Percentiles rank a stretch among this genome's conserved stretches.
These are phyloP conservation scores for Theobroma grandiflorum DNA, from an alignment of 441 rosid genomes.

Conservation along the genomic window DNA sequence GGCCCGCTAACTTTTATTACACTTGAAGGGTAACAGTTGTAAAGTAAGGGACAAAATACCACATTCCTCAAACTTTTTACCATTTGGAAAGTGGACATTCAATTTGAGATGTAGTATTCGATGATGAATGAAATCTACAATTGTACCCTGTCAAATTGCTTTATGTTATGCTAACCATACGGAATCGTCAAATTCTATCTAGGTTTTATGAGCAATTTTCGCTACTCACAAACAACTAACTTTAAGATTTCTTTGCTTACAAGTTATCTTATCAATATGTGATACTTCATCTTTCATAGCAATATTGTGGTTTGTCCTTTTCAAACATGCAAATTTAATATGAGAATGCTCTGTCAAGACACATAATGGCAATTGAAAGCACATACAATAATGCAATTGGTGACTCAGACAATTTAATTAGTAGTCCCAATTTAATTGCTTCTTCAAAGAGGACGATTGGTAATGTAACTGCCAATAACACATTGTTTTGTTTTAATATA, in stretches of 20 bases:
- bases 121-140: neutral
- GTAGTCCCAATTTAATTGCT: neutral
- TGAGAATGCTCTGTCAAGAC: conserved; percentile 3
- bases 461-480: neutral
- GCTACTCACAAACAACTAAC: neutral
- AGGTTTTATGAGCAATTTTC: neutral
- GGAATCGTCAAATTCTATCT: neutral
- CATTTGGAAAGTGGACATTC: neutral
- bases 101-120: conserved; percentile 3
- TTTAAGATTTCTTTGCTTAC: neutral
- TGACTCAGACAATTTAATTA: neutral
- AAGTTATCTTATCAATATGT: neutral
- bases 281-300: neutral
- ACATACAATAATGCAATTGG: conserved; percentile 9
- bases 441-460: neutral
- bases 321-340: neutral
- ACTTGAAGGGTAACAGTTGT: neutral
- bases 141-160: neutral
- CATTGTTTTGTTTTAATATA: neutral
- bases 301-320: neutral
- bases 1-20: neutral
- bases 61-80: neutral
- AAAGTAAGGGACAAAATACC: neutral
- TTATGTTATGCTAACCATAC: neutral
- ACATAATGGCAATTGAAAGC: neutral